Evolutionary conservation across 768 basidiomycete genomes (phyloP), one percentile per base, ranked within the genome.

Genomic region (Rhodotorula kratochvilovae): DNA sequence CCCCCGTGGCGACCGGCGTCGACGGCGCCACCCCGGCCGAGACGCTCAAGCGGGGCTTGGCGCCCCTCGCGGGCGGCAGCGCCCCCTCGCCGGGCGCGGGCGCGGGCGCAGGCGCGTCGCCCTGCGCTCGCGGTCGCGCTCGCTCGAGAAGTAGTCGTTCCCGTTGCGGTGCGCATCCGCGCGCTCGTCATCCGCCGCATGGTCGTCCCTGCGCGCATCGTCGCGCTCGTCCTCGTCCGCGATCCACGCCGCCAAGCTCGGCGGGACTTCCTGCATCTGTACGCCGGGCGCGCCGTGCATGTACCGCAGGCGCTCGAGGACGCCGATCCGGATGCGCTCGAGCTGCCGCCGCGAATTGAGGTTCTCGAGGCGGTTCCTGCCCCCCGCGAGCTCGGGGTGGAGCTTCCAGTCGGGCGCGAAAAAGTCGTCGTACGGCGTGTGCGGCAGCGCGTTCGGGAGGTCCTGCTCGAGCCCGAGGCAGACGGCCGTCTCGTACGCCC

Each of bases 401-500:
- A 99, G 86, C 76, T 89, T 90, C 87, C 90, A 95, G 55, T 94
- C 85, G 74, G 95, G 93, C 27, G 86, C 87, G 82, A 96, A 99
- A 81, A 92, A 98, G 12, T 89, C 84, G 77, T 96, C 91, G 81
- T 97, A 99, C 2, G 90, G 87, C 1, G 92, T 97, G 33, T 83
- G 82, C 0, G 95, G 95, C 16, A 99, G 87, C 69, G 89, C 88
- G 81, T 95, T 89, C 0, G 92, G 89, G 39, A 99, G 86, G 5
- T 68, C 56, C 0, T 88, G 87, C 16, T 78, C 72, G 1, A 88
- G 86, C 25, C 90, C 92, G 57, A 96, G 88, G 15, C 95, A 87
- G 1, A 98, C 90, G 21, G 91, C 88, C 0, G 96, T 99, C 80
- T 99, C 95, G 83, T 99, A 95, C 45, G 95, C 89, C 95, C 95